These are phyloP conservation scores for Hemisphaericaspora xylofermentans DNA, from an alignment of 1,139 yeast species.

Conservation along the genomic window DNA sequence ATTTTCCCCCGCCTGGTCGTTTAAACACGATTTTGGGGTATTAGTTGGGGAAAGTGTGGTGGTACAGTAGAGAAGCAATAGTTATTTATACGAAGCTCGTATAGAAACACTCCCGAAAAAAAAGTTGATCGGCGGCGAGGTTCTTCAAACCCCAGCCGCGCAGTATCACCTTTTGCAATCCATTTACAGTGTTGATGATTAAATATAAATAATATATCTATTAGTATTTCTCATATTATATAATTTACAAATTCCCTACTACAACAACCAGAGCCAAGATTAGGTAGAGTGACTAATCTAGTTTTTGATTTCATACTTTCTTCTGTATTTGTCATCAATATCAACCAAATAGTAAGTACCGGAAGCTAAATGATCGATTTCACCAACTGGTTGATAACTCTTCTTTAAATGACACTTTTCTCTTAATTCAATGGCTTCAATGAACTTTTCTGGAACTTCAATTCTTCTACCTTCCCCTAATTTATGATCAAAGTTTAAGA, in stretches of 20 bases:
- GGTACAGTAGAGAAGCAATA: no score
- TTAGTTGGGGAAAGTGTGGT: no score
- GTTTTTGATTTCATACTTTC: slow-evolving; percentile 68
- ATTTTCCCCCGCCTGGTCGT: no score
- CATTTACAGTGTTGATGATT: background rate
- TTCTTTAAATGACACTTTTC: slow-evolving; percentile 87
- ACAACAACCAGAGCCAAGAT: background rate
- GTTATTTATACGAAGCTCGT: no score
- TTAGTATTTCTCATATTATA: background rate
- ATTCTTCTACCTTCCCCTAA: slow-evolving; percentile 62
- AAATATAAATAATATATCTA: background rate
- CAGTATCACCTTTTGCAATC: background rate
- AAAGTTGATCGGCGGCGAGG: no score
- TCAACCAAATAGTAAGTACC: slow-evolving; percentile 86
- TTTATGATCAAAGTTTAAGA: slow-evolving; percentile 67
- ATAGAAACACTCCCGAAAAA: no score
- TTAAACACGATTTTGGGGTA: no score
- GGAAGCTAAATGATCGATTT: slow-evolving; percentile 62
- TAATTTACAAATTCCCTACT: background rate
- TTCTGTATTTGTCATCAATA: slow-evolving; percentile 86
- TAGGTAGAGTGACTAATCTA: slow-evolving; percentile 18
- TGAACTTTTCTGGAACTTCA: slow-evolving; percentile 77
- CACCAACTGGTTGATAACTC: slow-evolving; percentile 74
- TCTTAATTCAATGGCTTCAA: slow-evolving; percentile 78
- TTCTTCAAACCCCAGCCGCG: no score